phyloP scores from a whole-genome alignment of 176 grass and related monocot genomes.

The Zoysia pacifica region DNA sequence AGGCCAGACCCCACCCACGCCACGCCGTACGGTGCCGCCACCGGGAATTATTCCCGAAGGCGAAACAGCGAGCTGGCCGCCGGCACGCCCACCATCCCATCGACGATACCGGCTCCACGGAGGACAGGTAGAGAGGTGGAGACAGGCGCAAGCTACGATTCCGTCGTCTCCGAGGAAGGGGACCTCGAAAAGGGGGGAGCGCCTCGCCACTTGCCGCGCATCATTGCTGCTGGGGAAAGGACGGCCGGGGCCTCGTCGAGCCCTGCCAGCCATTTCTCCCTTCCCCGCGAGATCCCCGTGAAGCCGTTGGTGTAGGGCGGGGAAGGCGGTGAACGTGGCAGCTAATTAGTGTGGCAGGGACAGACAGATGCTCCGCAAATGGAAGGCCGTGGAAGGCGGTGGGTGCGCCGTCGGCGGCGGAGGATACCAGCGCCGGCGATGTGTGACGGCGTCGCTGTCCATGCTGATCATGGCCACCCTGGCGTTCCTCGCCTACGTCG shows the following conservation, averaged over 20 bases:
- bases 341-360: no score
- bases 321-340: constrained; percentile 30
- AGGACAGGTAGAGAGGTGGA: neutral
- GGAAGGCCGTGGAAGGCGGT: constrained; percentile 40
- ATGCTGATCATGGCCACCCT: constrained; percentile 54
- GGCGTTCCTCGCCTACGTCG: constrained; percentile 59
- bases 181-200: constrained; percentile 21
- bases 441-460: constrained; percentile 54
- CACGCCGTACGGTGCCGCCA: constrained; percentile 1
- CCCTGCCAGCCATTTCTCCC: constrained; percentile 26
- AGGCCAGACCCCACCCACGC: constrained; percentile 1
- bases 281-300: constrained; percentile 35
- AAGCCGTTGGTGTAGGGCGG: constrained; percentile 8
- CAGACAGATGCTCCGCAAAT: constrained; percentile 37
- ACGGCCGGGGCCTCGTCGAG: constrained; percentile 8
- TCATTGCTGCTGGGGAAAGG: constrained; percentile 20
- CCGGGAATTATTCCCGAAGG: neutral
- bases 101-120: neutral
- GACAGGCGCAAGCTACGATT: neutral
- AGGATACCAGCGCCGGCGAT: constrained; percentile 42
- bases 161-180: constrained; percentile 16
- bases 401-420: constrained; percentile 1
- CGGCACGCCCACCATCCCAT: neutral
- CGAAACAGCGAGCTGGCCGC: neutral
- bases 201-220: neutral